Percentiles rank a stretch among this genome's conserved stretches.
Conservation (phyloP, 106 monocot species). For the Alisma plantagoaquatica region DNA sequence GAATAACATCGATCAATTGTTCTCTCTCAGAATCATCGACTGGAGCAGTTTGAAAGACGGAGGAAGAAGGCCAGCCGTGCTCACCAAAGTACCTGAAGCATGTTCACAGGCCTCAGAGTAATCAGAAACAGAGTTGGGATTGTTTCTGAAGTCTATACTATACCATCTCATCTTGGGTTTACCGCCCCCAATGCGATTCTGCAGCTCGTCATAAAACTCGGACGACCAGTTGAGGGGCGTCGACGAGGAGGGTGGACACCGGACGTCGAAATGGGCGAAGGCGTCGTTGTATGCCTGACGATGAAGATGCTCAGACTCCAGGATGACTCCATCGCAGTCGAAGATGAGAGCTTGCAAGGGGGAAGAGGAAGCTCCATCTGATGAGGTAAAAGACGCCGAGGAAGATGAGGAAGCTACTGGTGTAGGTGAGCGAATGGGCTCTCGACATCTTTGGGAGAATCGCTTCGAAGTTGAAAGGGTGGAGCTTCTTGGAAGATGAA, state of each 20-base stretch:
- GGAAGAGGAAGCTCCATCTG: conserved; percentile 12
- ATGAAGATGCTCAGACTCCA: conserved; percentile 98
- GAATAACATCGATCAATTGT: conserved; percentile 61
- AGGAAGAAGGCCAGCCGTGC: conserved; percentile 91
- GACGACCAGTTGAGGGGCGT: conserved; percentile 42
- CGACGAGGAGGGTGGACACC: conserved; percentile 41
- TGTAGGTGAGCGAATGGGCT: background rate
- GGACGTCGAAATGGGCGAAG: conserved; percentile 72
- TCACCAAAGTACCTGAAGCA: conserved; percentile 73
- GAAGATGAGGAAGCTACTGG: background rate
- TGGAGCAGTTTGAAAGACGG: conserved; percentile 45
- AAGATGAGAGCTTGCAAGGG: conserved; percentile 76
- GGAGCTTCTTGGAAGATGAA: background rate
- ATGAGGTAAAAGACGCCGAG: conserved; percentile 7
- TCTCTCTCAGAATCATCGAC: conserved; percentile 39
- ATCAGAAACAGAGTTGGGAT: background rate
- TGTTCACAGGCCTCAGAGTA: background rate
- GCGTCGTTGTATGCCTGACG: conserved; percentile 97
- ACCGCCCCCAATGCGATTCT: conserved; percentile 91
- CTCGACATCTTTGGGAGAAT: background rate
- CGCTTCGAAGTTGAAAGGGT: too few relatives aligned
- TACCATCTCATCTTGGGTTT: conserved; percentile 99
- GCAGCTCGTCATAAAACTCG: conserved; percentile 89
- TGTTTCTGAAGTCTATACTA: background rate
- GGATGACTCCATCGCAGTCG: conserved; percentile 96